A percentile compares a stretch with the other conserved stretches of the same genome.
phyloP scores from a whole-genome alignment of 2,329 filamentous ascomycete species.

The Periconia sp. region DNA sequence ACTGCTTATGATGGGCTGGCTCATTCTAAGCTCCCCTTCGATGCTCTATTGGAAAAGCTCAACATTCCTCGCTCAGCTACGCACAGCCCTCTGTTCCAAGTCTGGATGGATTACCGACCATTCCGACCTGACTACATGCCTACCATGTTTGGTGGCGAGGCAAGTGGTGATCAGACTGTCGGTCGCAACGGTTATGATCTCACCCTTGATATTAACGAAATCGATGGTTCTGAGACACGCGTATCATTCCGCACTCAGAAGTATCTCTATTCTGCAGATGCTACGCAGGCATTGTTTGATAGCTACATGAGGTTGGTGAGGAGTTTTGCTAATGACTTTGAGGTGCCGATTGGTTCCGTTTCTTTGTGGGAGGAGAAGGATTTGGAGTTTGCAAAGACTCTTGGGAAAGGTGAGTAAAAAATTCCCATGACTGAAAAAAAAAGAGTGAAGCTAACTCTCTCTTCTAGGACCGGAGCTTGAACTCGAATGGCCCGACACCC shows the following conservation, averaged over 20 bases:
- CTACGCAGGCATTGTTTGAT: too few species aligned
- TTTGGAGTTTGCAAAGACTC: neutral
- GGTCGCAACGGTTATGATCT: slow-evolving; percentile 17
- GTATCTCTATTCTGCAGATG: slow-evolving; percentile 32
- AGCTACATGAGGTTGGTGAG: too few species aligned
- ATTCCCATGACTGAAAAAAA: too few species aligned
- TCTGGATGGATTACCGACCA: slow-evolving; percentile 51
- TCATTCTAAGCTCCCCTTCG: slow-evolving; percentile 53
- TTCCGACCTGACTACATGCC: slow-evolving; percentile 14
- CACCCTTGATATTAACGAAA: slow-evolving; percentile 13
- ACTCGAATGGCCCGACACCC: slow-evolving; percentile 38
- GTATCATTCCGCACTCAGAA: slow-evolving; percentile 24
- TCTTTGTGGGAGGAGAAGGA: slow-evolving; percentile 2
- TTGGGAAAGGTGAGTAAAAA: slow-evolving; percentile 2
- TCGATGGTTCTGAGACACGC: slow-evolving; percentile 3
- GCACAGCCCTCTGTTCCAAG: slow-evolving; percentile 54
- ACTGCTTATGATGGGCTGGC: neutral
- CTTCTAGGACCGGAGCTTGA: slow-evolving; percentile 10
- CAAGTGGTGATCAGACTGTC: slow-evolving; percentile 21
- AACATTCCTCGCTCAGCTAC: slow-evolving; percentile 42
- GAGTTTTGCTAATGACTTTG: too few species aligned
- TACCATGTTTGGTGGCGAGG: slow-evolving; percentile 26
- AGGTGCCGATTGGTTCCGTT: too few species aligned
- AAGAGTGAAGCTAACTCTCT: too few species aligned
- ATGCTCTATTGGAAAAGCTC: slow-evolving; percentile 51